Evolutionary conservation across 805 yeast genomes (phyloP), one percentile per base, ranked within the genome.

Genomic region (Candida railenensis): DNA sequence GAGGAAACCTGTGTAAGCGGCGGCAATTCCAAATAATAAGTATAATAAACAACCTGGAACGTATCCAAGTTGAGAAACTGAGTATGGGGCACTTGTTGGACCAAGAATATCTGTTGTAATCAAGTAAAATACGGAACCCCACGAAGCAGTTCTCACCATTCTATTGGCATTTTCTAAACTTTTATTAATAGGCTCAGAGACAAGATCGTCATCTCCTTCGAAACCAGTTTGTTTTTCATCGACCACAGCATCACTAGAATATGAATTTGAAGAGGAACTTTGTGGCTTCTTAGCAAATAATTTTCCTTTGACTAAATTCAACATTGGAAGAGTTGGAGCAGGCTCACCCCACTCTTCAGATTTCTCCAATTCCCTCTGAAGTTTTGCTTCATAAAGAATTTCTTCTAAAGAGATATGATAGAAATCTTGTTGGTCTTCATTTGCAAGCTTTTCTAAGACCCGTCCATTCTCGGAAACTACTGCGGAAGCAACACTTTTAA

Each of bases 51-150:
- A 56, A 32, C 80, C 79, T 16, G 77, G 77, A 20, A 68, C 78
- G 47, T 62, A 72, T 2, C 79, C 79, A 47, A 74, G 57, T 48
- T 69, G 69, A 9, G 73, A 54, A 44, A 74, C 60, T 11, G 78
- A 73, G 50, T 70, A 73, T 3, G 78, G 79, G 16, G 79, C 77
- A 43, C 66, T 61, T 11, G 71, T 60, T 18, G 79, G 80, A 21
- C 79, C 80, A 36, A 73, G 61, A 43, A 74, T 73, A 60, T 74
- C 79, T 5, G 78, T 73, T 37, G 80, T 74, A 48, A 74, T 75
- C 33, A 75, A 60, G 53, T 65, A 73, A 58, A 74, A 73, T n/a
- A 73, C 75, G 0, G 69, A 61, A 2, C 49, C 46, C 49, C 49
- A 47, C 12, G 49, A 47, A 12, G 49, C 49, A 4, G 49, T 37